Evolutionary conservation across 2,329 filamentous ascomycete species (phyloP), one percentile per base, ranked within the genome.

Genomic region (Colletotrichum sp.): DNA sequence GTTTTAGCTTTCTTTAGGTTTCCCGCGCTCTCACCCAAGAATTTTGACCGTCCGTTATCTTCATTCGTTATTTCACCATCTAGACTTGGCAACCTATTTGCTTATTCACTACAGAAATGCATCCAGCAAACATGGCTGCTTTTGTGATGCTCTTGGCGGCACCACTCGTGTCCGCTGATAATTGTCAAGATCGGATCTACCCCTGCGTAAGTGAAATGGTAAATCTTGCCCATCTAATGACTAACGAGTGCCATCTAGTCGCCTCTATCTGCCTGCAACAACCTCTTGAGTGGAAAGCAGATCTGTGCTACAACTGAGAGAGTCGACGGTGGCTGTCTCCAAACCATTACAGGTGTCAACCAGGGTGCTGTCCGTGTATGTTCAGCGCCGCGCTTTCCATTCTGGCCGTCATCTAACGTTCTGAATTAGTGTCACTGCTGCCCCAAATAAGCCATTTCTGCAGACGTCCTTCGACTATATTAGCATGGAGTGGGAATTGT

Each of bases 21-120:
- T n/a, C 18, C 39, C n/a, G 1, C 18, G 0, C 39, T 12, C 3
- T n/a, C 18, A 48, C 18, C 1, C 36, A 18, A 0, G 5, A 9
- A 43, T 5, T 43, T 18, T 39, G 36, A 18, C 16, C 36, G 7
- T 16, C 15, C 34, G 2, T 39, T 18, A 16, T 43, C 16, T 18
- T 9, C 16, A 18, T 39, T 39, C 1, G 4, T 5, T 18, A 43
- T 8, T 39, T 18, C 36, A 39, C 0, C 36, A 39, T 18, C 36
- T 18, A 18, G 15, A 18, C 36, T 43, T 43, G 9, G 8, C 36
- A 39, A 9, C 9, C 36, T 5, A 39, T 39, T 10, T n/a, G 18
- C 39, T 48, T 5, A 3, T 6, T n/a, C 5, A 18, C 39, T 48
- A 4, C 9, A n/a, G 1, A 48, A 18, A 48, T 48, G 39, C 18